Evolutionary conservation across 2,329 filamentous ascomycete genomes (phyloP).

Genomic region (Sclerotinia nivalis): DNA sequence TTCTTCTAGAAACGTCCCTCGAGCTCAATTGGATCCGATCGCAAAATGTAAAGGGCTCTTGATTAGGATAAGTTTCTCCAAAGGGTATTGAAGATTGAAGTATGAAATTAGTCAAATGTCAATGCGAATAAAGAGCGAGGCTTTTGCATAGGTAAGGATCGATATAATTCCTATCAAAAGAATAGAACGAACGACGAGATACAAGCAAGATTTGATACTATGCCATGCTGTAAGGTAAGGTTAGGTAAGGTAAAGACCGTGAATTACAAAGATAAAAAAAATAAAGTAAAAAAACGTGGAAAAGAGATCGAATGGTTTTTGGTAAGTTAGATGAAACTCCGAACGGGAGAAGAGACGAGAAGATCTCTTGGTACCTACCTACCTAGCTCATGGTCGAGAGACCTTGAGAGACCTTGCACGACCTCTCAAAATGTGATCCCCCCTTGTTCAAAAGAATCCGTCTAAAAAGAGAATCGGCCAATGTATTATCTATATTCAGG

Average conservation of each 20-base stretch:
- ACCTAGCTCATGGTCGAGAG: too few relatives aligned
- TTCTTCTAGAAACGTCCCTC: not conserved
- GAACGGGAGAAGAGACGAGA: not conserved
- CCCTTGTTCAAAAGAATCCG: too few relatives aligned
- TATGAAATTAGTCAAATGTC: not conserved
- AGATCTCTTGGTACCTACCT: not conserved
- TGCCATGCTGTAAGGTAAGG: not conserved
- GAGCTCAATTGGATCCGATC: conserved; percentile 4
- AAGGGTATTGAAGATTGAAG: not conserved
- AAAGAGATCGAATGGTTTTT: not conserved
- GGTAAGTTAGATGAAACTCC: not conserved
- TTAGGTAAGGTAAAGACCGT: too few relatives aligned
- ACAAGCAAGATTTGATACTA: not conserved
- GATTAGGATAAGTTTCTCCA: not conserved
- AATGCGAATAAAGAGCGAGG: conserved; percentile 1
- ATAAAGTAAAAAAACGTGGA: not conserved
- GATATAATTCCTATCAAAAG: not conserved
- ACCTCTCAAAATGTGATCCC: not conserved
- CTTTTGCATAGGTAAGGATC: not conserved
- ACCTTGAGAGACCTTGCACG: not conserved
- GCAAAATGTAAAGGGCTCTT: not conserved
- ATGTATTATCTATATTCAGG: too few relatives aligned
- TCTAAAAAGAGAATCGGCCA: too few relatives aligned
- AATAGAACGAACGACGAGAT: not conserved
- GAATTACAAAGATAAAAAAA: not conserved